These are phyloP conservation scores for Diaporthe humulicola DNA, from an alignment of 2,329 filamentous ascomycete species.

Conservation along the genomic window DNA sequence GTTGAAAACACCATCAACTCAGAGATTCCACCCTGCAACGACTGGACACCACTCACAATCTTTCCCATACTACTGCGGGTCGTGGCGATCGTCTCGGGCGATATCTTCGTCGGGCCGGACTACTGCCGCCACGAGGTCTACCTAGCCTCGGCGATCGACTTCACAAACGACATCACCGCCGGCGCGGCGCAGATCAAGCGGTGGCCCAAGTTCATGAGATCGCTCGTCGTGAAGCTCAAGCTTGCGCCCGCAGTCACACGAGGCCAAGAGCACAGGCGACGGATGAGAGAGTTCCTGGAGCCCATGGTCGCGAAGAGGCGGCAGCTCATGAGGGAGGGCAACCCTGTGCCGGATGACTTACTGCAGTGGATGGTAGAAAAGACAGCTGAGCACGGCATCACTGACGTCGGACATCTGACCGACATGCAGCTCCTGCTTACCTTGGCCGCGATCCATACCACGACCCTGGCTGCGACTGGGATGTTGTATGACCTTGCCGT, in stretches of 20 bases:
- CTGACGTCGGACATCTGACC: conserved; percentile 49
- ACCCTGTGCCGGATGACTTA: conserved; percentile 53
- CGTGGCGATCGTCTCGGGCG: conserved; percentile 55
- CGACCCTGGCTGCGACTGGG: conserved; percentile 55
- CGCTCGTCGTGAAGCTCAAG: conserved; percentile 9
- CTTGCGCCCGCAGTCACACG: conserved; percentile 19
- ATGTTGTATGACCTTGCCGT: conserved; percentile 63
- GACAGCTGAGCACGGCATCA: conserved; percentile 26
- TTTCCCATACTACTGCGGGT: conserved; percentile 53
- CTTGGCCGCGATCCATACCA: conserved; percentile 62
- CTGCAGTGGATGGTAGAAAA: conserved; percentile 54
- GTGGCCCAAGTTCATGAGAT: conserved; percentile 36
- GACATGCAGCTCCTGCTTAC: conserved; percentile 54
- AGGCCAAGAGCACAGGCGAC: conserved; percentile 28
- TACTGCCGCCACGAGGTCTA: conserved; percentile 56
- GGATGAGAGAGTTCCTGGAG: conserved; percentile 38
- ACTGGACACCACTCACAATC: conserved; percentile 47
- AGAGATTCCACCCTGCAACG: conserved; percentile 10
- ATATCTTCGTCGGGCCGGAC: conserved; percentile 58
- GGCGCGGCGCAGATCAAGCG: conserved; percentile 46
- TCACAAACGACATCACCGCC: conserved; percentile 48
- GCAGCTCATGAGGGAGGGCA: conserved; percentile 13
- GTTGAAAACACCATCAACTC: conserved; percentile 27
- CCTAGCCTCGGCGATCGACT: conserved; percentile 55
- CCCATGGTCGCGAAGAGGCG: conserved; percentile 43